Evolutionary conservation across 495 filamentous ascomycete species (phyloP).

Genomic region (Entonaema liquescens): DNA sequence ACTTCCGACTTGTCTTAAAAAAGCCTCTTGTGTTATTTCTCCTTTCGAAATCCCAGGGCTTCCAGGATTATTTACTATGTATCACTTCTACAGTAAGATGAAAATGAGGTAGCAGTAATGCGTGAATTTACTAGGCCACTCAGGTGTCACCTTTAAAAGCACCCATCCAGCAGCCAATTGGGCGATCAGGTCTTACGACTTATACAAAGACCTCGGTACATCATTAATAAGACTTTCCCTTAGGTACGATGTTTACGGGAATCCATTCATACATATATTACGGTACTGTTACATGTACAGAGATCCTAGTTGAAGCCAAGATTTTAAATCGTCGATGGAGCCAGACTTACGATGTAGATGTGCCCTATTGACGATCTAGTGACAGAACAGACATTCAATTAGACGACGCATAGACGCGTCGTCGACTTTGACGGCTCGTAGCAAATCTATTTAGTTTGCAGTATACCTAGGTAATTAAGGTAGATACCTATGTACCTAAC

Average conservation of each 20-base stretch:
- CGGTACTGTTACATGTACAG: neutral
- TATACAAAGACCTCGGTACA: slow-evolving; percentile 6
- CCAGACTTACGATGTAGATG: slow-evolving; percentile 11
- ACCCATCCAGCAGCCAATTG: neutral
- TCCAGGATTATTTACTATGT: neutral
- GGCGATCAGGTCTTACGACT: neutral
- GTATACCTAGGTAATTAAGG: no score
- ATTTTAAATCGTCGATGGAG: slow-evolving; percentile 21
- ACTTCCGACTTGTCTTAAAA: slow-evolving; percentile 12
- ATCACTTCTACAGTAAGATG: slow-evolving; percentile 14
- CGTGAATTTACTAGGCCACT: slow-evolving; percentile 31
- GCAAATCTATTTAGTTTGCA: neutral
- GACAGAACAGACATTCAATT: slow-evolving; percentile 5
- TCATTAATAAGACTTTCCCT: slow-evolving; percentile 8
- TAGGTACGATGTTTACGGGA: no score
- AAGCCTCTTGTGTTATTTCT: slow-evolving; percentile 12
- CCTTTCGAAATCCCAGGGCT: slow-evolving; percentile 3
- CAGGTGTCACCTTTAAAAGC: neutral
- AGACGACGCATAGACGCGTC: slow-evolving; percentile 13
- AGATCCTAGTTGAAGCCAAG: slow-evolving; percentile 22
- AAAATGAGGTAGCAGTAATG: slow-evolving; percentile 18
- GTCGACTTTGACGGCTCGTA: neutral
- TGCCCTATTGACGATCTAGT: slow-evolving; percentile 20
- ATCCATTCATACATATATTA: no score
- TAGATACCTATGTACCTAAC: no score